Evolutionary conservation across 768 basidiomycete genomes (phyloP), one percentile per base, ranked within the genome.

Genomic region (Clitopilus hobsonii): DNA sequence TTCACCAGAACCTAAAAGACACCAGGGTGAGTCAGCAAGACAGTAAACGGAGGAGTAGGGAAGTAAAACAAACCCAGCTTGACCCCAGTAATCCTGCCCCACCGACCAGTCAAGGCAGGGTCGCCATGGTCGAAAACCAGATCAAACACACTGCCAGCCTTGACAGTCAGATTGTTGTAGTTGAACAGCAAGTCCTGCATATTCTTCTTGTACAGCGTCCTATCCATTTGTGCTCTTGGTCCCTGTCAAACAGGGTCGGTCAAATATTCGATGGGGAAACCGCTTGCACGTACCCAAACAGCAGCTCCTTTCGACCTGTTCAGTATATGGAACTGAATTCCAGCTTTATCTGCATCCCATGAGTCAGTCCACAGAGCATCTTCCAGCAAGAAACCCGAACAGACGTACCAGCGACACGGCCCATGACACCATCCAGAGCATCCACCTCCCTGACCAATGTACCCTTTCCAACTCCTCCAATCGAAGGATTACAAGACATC

Each of bases 381-480:
- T 36, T 10, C 3, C 13, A n/a, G 4, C 4, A 36, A 36, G 4
- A 36, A 36, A 3, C 13, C 13, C 20, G 11, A n/a, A 10, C 7
- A 24, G 20, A n/a, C 81, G 51, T 57, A 89, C 93, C 92, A 58
- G 89, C 81, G n/a, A 93, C 82, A 41, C 74, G 75, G 1, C 89
- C 94, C 76, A 92, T 93, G 8, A 94, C 64, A 2, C 94, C 94
- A 60, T 93, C 94, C 55, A 96, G 71, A 25, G 94, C 94, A 64
- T 96, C 94, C 5, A 96, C 84, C 67, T 96, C 94, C 38, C 88
- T 76, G n/a, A 95, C 91, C 26, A 96, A 74, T 0, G 88, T 94
- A 18, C 94, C 94, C 70, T 96, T 96, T 5, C 94, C 94, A 3
- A 96, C 85, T 18, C 92, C 92, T 6, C 94, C 94, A 56, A 95